Conservation (phyloP, 2,329 filamentous ascomycete species). For the Endoconidiophora laricicola region DNA sequence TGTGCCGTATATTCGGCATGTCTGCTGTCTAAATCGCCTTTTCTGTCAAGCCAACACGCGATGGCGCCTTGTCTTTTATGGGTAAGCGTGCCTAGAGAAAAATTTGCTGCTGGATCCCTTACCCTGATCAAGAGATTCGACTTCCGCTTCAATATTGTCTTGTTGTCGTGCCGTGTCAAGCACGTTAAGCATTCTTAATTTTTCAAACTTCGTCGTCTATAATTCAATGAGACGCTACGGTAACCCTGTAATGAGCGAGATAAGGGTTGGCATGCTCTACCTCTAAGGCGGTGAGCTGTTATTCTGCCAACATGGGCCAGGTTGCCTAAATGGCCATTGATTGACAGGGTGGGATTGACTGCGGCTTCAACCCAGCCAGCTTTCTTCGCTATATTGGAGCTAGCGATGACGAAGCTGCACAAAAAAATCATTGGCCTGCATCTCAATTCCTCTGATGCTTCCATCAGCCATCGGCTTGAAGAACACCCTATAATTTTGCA, state of each 20-base stretch:
- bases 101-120: not conserved
- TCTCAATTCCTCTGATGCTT: no score
- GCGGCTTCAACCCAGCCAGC: no score
- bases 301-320: slow-evolving; percentile 8
- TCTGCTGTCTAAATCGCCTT: not conserved
- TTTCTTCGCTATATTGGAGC: no score
- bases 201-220: not conserved
- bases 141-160: not conserved
- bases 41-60: not conserved
- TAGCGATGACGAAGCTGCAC: no score
- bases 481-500: no score
- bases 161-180: not conserved
- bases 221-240: not conserved
- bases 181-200: no score
- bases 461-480: no score
- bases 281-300: slow-evolving; percentile 7
- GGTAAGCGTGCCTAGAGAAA: not conserved
- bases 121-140: not conserved
- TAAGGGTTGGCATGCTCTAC: no score
- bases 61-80: not conserved
- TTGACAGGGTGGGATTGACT: not conserved
- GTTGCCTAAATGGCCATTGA: slow-evolving; percentile 1
- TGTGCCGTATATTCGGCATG: slow-evolving; percentile 5
- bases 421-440: no score
- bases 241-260: no score